Evolutionary conservation across 257 asterid genomes (phyloP).

Genomic region (Lycium ferocissimum): DNA sequence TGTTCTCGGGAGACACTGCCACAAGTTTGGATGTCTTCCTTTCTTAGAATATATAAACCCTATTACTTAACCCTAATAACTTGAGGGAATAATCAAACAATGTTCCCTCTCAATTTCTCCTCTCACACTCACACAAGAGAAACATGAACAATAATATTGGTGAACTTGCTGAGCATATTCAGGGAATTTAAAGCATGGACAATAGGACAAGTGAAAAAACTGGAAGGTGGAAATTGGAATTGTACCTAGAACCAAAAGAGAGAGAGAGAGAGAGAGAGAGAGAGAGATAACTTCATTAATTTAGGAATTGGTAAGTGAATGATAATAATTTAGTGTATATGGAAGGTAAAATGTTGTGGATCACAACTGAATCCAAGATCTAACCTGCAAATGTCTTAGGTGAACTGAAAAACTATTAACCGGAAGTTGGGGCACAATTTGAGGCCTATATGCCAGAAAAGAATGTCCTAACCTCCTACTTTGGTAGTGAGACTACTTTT

Average conservation of each 20-base stretch:
- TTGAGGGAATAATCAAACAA: not conserved
- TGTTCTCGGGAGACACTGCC: not conserved
- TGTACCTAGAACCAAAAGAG: not conserved
- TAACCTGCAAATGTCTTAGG: not conserved
- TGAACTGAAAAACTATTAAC: not conserved
- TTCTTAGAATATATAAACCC: too few species aligned
- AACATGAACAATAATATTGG: not conserved
- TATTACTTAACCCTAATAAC: too few species aligned
- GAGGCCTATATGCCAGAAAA: not conserved
- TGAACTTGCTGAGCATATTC: not conserved
- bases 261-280: not conserved
- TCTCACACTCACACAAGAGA: not conserved
- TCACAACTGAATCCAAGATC: not conserved
- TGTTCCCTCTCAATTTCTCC: not conserved
- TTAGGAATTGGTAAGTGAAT: not conserved
- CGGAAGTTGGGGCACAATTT: constrained; percentile 7
- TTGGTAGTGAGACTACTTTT: constrained; percentile 13
- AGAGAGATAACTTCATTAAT: not conserved
- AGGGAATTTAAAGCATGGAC: not conserved
- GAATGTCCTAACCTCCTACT: not conserved
- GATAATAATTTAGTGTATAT: constrained; percentile 3
- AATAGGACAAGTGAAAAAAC: not conserved
- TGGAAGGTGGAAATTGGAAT: not conserved
- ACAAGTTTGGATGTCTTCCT: not conserved
- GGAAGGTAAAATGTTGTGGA: constrained; percentile 16